Conservation (phyloP, 1,284 basidiomycete genomes). For the Grifola frondosa region DNA sequence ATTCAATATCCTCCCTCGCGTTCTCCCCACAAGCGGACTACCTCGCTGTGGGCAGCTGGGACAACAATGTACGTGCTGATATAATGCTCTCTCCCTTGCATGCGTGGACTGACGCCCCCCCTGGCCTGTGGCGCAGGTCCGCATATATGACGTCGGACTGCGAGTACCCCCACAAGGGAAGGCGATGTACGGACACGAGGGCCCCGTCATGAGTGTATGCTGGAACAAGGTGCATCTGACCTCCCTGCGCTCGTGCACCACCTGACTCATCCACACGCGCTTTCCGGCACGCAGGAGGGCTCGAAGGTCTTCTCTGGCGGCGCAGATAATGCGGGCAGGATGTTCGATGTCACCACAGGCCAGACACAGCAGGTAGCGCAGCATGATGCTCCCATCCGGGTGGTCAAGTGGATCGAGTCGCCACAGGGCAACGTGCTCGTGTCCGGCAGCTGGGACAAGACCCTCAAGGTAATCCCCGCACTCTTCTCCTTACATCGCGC, state of each 20-base stretch:
- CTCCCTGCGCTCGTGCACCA: no score
- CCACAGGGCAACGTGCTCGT: conserved; percentile 68
- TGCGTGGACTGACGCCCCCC: neutral
- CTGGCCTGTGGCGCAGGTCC: conserved; percentile 39
- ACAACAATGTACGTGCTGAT: conserved; percentile 57
- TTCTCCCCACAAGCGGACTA: conserved; percentile 67
- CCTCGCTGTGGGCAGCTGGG: conserved; percentile 77
- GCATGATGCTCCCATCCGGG: conserved; percentile 80
- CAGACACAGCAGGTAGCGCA: conserved; percentile 73
- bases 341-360: conserved; percentile 78
- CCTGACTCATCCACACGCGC: no score
- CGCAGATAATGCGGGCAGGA: conserved; percentile 78
- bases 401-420: conserved; percentile 71
- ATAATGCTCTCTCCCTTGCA: neutral
- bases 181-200: conserved; percentile 81
- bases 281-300: conserved; percentile 52
- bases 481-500: neutral
- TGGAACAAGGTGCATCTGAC: conserved; percentile 76
- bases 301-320: conserved; percentile 82
- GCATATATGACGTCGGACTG: conserved; percentile 58
- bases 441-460: conserved; percentile 91
- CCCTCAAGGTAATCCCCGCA: conserved; percentile 60
- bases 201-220: conserved; percentile 75
- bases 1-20: conserved; percentile 69
- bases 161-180: conserved; percentile 66